These are phyloP conservation scores for Pseudogymnoascus sp. DNA, from an alignment of 2,329 filamentous ascomycete genomes.

Conservation along the genomic window DNA sequence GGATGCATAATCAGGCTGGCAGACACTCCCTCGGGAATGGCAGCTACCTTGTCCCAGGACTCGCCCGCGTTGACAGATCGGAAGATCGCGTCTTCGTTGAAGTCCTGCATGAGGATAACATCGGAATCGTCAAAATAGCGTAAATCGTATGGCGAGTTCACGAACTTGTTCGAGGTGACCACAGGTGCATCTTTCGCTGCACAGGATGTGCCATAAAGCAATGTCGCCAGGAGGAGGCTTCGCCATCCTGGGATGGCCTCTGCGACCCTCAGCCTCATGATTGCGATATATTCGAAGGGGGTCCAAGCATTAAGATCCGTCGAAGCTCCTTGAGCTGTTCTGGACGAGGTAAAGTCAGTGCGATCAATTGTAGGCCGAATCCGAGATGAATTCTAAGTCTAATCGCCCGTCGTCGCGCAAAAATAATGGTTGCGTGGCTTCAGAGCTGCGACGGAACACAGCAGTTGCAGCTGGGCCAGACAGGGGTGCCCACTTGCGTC, in stretches of 20 bases:
- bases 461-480: background rate
- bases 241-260: conserved; percentile 22
- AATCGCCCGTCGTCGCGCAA: background rate
- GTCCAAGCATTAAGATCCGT: conserved; percentile 25
- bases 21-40: conserved; percentile 54
- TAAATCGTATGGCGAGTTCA: conserved; percentile 57
- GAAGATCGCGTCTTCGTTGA: conserved; percentile 55
- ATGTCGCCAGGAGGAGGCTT: conserved; percentile 22
- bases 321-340: conserved; percentile 10
- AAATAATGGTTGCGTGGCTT: conserved; percentile 9
- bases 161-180: conserved; percentile 57
- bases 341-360: background rate
- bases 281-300: conserved; percentile 18
- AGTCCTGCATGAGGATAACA: conserved; percentile 67
- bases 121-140: conserved; percentile 91
- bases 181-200: conserved; percentile 42
- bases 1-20: conserved; percentile 65
- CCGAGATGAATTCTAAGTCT: background rate
- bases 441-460: conserved; percentile 1
- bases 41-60: conserved; percentile 60
- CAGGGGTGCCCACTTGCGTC: conserved; percentile 5
- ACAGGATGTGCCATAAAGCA: conserved; percentile 20
- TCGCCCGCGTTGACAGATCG: conserved; percentile 75
- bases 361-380: background rate
- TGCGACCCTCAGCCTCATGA: conserved; percentile 26